Percentiles rank a stretch among this genome's conserved stretches.
These are phyloP conservation scores for Pythium rishiriense DNA, from an alignment of 352 stramenopile genomes.

Conservation along the genomic window DNA sequence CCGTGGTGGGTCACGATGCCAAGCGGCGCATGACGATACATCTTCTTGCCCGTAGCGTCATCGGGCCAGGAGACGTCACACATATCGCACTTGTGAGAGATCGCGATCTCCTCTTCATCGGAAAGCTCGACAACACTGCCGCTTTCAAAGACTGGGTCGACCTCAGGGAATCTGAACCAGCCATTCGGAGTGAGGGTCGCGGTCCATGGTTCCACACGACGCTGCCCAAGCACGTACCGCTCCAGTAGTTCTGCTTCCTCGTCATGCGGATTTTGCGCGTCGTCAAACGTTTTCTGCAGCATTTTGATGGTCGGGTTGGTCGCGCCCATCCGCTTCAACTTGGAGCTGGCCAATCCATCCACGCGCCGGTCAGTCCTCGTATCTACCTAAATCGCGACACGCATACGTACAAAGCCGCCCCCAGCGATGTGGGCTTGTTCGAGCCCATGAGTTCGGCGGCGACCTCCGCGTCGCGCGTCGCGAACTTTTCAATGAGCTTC, in stretches of 20 bases:
- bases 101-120: constrained; percentile 20
- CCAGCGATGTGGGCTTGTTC: constrained; percentile 56
- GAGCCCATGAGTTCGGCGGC: constrained; percentile 66
- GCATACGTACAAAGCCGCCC: constrained; percentile 50
- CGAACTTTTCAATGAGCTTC: constrained; percentile 68
- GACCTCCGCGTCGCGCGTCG: constrained; percentile 52
- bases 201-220: neutral
- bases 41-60: constrained; percentile 44
- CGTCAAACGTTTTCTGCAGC: constrained; percentile 71
- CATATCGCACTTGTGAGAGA: constrained; percentile 60
- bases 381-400: neutral
- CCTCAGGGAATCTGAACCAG: constrained; percentile 47
- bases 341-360: constrained; percentile 37
- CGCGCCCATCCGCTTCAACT: constrained; percentile 65
- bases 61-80: constrained; percentile 85
- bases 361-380: neutral
- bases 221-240: constrained; percentile 20
- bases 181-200: too few species aligned
- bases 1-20: constrained; percentile 70
- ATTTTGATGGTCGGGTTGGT: constrained; percentile 71
- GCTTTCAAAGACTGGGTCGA: constrained; percentile 75
- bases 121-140: constrained; percentile 55
- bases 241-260: constrained; percentile 53
- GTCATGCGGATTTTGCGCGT: constrained; percentile 41
- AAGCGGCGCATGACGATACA: constrained; percentile 54